These are phyloP conservation scores for Polygonum aviculare DNA, from an alignment of 148 eudicot genomes.

Conservation along the genomic window DNA sequence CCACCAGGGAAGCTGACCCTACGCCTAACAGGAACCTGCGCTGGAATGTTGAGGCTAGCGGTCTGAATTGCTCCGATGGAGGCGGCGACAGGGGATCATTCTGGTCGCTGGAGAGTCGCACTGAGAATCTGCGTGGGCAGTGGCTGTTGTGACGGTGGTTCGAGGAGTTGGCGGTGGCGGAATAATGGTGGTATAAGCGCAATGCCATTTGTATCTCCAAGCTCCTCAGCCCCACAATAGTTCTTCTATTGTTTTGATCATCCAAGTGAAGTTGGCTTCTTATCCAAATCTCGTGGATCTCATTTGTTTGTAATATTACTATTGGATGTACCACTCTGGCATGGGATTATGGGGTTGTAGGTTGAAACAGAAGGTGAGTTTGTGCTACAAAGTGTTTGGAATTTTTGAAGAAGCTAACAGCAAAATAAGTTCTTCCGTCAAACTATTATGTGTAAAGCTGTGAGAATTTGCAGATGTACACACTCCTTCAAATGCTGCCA, in stretches of 20 bases:
- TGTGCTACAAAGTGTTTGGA: too few relatives aligned
- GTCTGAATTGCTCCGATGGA: constrained; percentile 55
- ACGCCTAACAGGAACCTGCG: constrained; percentile 65
- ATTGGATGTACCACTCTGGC: too few relatives aligned
- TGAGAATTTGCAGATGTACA: too few relatives aligned
- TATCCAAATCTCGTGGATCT: neutral
- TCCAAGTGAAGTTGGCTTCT: neutral
- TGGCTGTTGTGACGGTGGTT: neutral
- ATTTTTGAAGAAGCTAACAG: too few relatives aligned
- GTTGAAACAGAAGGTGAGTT: too few relatives aligned
- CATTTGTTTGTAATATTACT: neutral
- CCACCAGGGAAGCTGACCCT: constrained; percentile 68
- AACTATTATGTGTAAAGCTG: too few relatives aligned
- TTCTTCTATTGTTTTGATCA: neutral
- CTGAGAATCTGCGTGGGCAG: neutral
- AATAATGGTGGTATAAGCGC: neutral
- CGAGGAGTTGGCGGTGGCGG: neutral
- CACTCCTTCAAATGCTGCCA: too few relatives aligned
- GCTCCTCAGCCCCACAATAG: neutral
- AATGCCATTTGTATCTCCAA: neutral
- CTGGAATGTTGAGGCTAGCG: constrained; percentile 46
- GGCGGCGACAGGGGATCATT: constrained; percentile 22
- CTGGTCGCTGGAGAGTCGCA: constrained; percentile 26
- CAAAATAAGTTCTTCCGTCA: too few relatives aligned
- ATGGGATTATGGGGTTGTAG: too few relatives aligned